These are phyloP conservation scores for Backusella psychrophila DNA, from an alignment of 192 early-diverging fungal species.

Conservation along the genomic window DNA sequence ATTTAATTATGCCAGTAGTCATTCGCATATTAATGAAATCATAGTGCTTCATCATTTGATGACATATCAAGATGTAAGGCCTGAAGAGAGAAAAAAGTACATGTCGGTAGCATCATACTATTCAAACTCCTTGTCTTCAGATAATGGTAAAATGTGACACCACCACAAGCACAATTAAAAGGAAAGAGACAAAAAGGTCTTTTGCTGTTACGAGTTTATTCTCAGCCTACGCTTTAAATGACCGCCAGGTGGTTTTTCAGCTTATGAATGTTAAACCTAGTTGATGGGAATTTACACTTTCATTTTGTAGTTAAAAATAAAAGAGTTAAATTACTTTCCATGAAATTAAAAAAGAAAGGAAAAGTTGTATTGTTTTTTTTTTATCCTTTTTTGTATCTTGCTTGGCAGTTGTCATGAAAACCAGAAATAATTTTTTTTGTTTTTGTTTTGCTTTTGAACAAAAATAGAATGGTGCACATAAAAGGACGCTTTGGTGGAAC, in stretches of 20 bases:
- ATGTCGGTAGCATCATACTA: not conserved
- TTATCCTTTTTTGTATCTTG: not conserved
- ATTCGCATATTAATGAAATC: not conserved
- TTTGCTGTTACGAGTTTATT: not conserved
- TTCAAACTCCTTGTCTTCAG: not conserved
- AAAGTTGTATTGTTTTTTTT: not conserved
- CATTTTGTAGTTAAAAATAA: not conserved
- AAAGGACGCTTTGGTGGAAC: not conserved
- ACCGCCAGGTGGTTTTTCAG: not conserved
- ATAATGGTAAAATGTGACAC: not conserved
- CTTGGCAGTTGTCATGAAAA: not conserved
- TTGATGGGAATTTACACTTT: not conserved
- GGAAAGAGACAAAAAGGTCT: not conserved
- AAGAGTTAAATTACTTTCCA: not conserved
- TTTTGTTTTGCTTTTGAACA: not conserved
- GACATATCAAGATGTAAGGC: not conserved
- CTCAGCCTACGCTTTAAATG: not conserved
- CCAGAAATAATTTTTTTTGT: not conserved
- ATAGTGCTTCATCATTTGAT: not conserved
- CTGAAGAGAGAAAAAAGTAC: not conserved
- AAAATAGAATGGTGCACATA: not conserved
- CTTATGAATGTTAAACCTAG: not conserved
- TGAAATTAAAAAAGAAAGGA: not conserved
- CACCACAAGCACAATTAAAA: not conserved
- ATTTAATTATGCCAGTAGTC: not conserved